Evolutionary conservation across 306 rosid species (phyloP), one percentile per base, ranked within the genome.

Genomic region (Dryas drummondii): DNA sequence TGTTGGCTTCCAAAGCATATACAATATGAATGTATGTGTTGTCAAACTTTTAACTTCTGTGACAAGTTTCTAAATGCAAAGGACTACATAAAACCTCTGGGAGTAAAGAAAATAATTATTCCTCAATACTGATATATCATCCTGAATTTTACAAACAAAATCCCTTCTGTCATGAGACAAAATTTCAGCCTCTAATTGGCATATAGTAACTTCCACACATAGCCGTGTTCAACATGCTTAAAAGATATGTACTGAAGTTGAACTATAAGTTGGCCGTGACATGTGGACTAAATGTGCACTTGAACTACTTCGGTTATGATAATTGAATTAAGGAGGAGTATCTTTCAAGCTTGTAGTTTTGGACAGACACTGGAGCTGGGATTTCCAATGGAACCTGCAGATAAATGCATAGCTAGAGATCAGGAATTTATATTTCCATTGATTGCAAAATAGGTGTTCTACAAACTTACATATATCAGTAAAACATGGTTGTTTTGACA

Each of bases 401-500:
- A 75, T 53, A 52, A 58, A 27, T 51, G 15, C 7, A 62, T 10
- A 73, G 82, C 76, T 15, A 85, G 76, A 66, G 44, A 46, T 75
- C 17, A 63, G 72, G 58, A 76, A 60, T 51, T 26, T 77, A 61
- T 42, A 15, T 76, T 59, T 56, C 46, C 27, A 72, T 42, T 71
- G 11, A 49, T 71, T 65, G 59, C 14, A 41, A 5, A 19, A 15
- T 41, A 76, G 8, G 11, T 45, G 40, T 27, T 47, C 45, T 41
- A 11, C 1, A 48, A 27, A 82, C 97, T 87, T 85, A 94, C 97
- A 90, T 76, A 90, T 87, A 45, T 85, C 84, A 72, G 90, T 61
- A 80, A 82, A 88, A 69, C 97, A 94, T 68, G 97, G 93, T 80
- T 90, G 96, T 49, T 88, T 94, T 61, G 99, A 82, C 22, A 85